Conservation (phyloP, 352 stramenopile species). For the Pseudoperonospora humuli region DNA sequence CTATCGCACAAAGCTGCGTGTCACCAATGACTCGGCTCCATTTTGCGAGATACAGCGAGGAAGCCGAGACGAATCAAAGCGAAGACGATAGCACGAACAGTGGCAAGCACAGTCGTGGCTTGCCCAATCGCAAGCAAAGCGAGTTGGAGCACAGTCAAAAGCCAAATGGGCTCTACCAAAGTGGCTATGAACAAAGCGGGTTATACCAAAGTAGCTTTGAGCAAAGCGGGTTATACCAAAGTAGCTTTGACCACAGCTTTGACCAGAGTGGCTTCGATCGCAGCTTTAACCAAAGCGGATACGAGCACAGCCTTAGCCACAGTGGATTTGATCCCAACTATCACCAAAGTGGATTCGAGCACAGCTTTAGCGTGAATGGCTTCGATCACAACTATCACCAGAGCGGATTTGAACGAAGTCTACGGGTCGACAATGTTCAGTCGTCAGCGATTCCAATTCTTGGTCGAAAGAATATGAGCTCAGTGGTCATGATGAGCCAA, state of each 20-base stretch:
- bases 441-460: constrained; percentile 21
- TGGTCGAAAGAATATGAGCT: constrained; percentile 21
- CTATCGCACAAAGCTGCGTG: too few relatives aligned
- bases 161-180: too few relatives aligned
- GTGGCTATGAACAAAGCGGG: too few relatives aligned
- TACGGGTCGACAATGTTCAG: constrained; percentile 21
- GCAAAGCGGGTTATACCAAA: too few relatives aligned
- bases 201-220: too few relatives aligned
- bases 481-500: constrained; percentile 26
- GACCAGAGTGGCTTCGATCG: constrained; percentile 11
- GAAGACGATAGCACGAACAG: constrained; percentile 6
- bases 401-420: constrained; percentile 10
- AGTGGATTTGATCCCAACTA: constrained; percentile 4
- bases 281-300: constrained; percentile 4
- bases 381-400: constrained; percentile 2
- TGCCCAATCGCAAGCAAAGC: constrained; percentile 11
- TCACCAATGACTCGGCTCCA: constrained; percentile 22
- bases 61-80: constrained; percentile 5
- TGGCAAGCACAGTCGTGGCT: constrained; percentile 15
- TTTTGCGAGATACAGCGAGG: constrained; percentile 21
- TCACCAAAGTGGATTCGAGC: constrained; percentile 12
- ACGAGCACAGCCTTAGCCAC: constrained; percentile 3
- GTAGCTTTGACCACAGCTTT: too few relatives aligned
- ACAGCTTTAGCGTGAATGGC: constrained; percentile 7
- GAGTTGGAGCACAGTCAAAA: constrained; percentile 14